Conservation (phyloP, 2,329 filamentous ascomycete species). For the Achaetomium macrosporum region DNA sequence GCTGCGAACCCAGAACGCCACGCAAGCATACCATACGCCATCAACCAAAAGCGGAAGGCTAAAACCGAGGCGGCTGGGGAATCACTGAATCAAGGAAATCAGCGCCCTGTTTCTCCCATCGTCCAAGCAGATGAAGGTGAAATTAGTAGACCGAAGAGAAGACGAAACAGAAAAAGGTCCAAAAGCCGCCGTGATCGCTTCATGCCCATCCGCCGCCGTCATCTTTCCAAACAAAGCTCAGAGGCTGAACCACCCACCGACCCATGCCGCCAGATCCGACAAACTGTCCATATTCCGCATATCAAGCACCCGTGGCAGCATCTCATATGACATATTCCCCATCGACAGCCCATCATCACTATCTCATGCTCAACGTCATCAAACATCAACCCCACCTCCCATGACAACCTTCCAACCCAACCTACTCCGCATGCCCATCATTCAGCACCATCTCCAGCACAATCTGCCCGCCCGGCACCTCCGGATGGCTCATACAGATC, state of each 20-base stretch:
- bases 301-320: too few relatives aligned
- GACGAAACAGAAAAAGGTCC: neutral
- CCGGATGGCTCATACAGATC: conserved; percentile 91
- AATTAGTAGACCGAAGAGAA: neutral
- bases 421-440: conserved; percentile 63
- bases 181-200: neutral
- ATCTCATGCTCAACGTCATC: neutral
- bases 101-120: neutral
- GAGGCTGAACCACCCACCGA: too few relatives aligned
- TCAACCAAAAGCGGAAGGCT: too few relatives aligned
- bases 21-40: too few relatives aligned
- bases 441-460: conserved; percentile 90
- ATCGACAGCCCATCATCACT: neutral
- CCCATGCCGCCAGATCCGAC: neutral
- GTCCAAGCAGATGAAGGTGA: too few relatives aligned
- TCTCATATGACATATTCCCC: too few relatives aligned
- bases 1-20: too few relatives aligned
- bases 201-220: neutral
- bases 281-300: too few relatives aligned
- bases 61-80: neutral
- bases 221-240: neutral
- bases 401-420: neutral
- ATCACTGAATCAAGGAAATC: neutral
- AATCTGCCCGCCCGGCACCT: conserved; percentile 76
- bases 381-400: neutral